phyloP scores from a whole-genome alignment of 108 stramenopile genomes.

The Discostella stelligeroides region DNA sequence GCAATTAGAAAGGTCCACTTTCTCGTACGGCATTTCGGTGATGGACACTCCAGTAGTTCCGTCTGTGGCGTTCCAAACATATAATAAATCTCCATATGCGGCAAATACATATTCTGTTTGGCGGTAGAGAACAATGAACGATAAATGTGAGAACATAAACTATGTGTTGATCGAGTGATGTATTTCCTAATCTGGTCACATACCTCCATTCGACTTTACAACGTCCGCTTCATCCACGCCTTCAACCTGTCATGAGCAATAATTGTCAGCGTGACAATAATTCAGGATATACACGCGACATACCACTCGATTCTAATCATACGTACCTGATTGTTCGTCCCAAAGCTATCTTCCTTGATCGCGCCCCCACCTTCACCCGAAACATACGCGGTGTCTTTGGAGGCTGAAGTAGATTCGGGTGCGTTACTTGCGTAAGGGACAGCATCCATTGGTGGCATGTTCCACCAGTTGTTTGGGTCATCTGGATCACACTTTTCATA shows the following conservation, averaged over 20 bases:
- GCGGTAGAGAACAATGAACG: background rate
- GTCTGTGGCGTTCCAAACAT: slow-evolving; percentile 35
- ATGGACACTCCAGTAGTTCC: slow-evolving; percentile 40
- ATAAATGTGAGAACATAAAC: background rate
- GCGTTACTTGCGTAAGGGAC: background rate
- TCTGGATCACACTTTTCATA: slow-evolving; percentile 32
- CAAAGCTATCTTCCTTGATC: slow-evolving; percentile 43
- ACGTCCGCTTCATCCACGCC: slow-evolving; percentile 57
- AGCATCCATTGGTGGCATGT: background rate
- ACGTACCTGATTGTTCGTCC: slow-evolving; percentile 48
- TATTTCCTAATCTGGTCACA: too few relatives aligned
- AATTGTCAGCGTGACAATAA: background rate
- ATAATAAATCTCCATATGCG: slow-evolving; percentile 39
- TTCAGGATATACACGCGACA: too few relatives aligned
- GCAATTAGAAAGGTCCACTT: slow-evolving; percentile 15
- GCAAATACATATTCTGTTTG: slow-evolving; percentile 29
- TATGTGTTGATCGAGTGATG: too few relatives aligned
- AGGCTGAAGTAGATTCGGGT: background rate
- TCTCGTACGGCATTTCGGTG: slow-evolving; percentile 47
- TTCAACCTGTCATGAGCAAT: slow-evolving; percentile 23
- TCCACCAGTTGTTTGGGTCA: slow-evolving; percentile 15
- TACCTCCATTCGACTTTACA: slow-evolving; percentile 49
- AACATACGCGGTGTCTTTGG: background rate
- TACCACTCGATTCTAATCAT: background rate
- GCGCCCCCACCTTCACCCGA: background rate